phyloP scores from a whole-genome alignment of 371 early-diverging fungal genomes.

The Rozella allomycis region DNA sequence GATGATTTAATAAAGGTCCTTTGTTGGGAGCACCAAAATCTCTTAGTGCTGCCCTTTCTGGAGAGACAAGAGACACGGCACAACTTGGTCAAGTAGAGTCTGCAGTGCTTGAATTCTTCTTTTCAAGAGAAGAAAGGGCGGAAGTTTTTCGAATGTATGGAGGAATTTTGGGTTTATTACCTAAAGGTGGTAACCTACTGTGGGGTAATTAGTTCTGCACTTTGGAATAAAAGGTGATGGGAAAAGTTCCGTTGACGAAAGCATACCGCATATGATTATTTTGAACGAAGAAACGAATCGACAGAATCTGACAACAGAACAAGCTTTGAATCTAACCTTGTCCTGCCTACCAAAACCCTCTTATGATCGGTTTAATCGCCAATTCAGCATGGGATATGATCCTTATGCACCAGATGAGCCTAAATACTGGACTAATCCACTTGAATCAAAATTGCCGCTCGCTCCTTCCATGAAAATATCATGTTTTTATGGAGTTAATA shows the following conservation, averaged over 20 bases:
- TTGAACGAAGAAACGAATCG: no score
- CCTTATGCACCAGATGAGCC: constrained; percentile 19
- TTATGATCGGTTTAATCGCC: no score
- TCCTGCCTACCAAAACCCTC: no score
- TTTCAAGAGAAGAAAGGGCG: constrained; percentile 50
- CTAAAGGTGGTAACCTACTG: constrained; percentile 59
- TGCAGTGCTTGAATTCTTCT: constrained; percentile 61
- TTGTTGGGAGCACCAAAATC: constrained; percentile 75
- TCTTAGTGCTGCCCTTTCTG: constrained; percentile 32
- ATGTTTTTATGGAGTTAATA: constrained; percentile 60
- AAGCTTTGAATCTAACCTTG: constrained; percentile 21
- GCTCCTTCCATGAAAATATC: constrained; percentile 54
- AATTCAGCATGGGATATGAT: no score
- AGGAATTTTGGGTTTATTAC: constrained; percentile 48
- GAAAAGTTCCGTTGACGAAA: no score
- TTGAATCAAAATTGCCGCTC: constrained; percentile 50
- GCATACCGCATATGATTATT: no score
- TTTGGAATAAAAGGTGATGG: no score
- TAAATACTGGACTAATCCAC: constrained; percentile 62
- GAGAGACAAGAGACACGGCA: constrained; percentile 72
- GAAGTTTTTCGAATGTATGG: constrained; percentile 66
- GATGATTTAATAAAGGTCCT: no score
- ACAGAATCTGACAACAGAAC: no score
- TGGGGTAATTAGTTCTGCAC: no score
- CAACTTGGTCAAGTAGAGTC: constrained; percentile 51